phyloP scores from a whole-genome alignment of 139 green algal genomes.

The Chlamydomonas schloesseri region DNA sequence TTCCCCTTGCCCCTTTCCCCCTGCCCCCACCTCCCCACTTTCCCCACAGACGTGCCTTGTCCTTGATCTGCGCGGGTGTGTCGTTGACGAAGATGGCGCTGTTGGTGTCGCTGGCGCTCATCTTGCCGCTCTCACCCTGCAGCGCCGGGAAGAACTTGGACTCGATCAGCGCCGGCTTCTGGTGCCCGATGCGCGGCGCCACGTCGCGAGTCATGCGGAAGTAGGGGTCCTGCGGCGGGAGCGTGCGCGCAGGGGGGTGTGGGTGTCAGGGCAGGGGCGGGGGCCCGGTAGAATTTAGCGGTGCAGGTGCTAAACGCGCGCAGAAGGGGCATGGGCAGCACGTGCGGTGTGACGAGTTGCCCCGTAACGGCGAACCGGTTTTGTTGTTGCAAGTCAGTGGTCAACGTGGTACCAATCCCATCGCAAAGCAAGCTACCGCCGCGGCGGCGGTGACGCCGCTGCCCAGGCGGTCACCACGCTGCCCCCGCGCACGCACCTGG shows the following conservation, averaged over 20 bases:
- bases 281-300: not conserved
- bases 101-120: conserved; percentile 91
- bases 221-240: conserved; percentile 84
- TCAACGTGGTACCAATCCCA: too few species aligned
- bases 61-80: conserved; percentile 88
- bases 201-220: conserved; percentile 96
- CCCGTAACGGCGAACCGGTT: too few species aligned
- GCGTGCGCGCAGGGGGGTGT: not conserved
- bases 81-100: conserved; percentile 96
- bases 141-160: conserved; percentile 95
- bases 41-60: conserved; percentile 78
- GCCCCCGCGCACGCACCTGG: conserved; percentile 69
- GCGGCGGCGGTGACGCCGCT: too few species aligned
- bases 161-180: conserved; percentile 95
- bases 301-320: too few species aligned
- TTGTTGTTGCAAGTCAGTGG: too few species aligned
- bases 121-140: conserved; percentile 99
- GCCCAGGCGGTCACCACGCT: too few species aligned
- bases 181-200: conserved; percentile 86
- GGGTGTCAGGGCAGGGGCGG: too few species aligned
- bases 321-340: too few species aligned
- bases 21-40: too few species aligned
- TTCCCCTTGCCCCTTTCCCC: too few species aligned
- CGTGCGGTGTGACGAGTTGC: too few species aligned
- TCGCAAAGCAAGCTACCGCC: too few species aligned